Conservation (phyloP, 225 moss, liverwort and hornwort species). For the Straminergon stramineum region DNA sequence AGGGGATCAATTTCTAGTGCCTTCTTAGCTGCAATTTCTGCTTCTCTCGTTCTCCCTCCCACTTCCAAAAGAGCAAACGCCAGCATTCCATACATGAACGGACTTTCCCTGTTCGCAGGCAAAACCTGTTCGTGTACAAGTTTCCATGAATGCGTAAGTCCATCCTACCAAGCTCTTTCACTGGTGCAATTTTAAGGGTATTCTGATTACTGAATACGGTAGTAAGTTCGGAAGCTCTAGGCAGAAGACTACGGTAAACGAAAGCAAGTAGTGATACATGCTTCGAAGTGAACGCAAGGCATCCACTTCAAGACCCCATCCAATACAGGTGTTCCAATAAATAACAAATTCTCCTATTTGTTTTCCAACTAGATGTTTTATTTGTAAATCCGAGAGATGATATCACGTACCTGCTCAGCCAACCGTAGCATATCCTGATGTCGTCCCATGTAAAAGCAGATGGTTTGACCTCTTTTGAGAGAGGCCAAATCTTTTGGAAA, state of each 20-base stretch:
- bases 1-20: slow-evolving; percentile 51
- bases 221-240: neutral
- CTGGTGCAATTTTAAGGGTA: neutral
- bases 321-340: neutral
- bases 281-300: neutral
- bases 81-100: slow-evolving; percentile 74
- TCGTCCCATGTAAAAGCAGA: slow-evolving; percentile 65
- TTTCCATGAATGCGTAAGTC: neutral
- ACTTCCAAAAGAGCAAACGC: slow-evolving; percentile 68
- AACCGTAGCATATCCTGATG: slow-evolving; percentile 53
- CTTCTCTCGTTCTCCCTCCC: slow-evolving; percentile 52
- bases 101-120: slow-evolving; percentile 50
- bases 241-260: neutral
- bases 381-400: neutral
- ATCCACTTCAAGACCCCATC: neutral
- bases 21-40: slow-evolving; percentile 51
- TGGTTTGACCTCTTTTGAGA: slow-evolving; percentile 60
- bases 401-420: slow-evolving; percentile 34
- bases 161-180: neutral
- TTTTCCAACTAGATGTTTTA: neutral
- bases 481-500: slow-evolving; percentile 65
- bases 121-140: slow-evolving; percentile 30
- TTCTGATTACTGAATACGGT: neutral
- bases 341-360: neutral
- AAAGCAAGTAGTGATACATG: neutral